phyloP scores from a whole-genome alignment of 164 flowering plant species.

The Buxus sempervirens region DNA sequence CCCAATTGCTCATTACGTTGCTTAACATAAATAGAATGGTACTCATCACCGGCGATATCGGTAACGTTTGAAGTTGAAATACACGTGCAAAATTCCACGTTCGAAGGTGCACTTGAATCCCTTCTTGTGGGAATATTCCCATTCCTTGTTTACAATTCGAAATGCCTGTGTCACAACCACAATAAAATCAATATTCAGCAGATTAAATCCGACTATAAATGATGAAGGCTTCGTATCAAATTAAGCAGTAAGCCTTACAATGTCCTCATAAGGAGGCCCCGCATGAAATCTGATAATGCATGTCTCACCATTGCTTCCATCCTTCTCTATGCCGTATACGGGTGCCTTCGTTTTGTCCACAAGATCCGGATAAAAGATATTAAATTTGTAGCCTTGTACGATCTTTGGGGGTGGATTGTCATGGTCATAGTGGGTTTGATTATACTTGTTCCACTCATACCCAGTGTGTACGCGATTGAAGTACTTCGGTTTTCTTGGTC shows the following conservation, averaged over 20 bases:
- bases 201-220: not conserved
- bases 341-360: constrained; percentile 95
- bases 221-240: not conserved
- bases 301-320: constrained; percentile 81
- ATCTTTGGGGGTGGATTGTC: constrained; percentile 99
- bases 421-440: constrained; percentile 98
- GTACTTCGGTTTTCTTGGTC: constrained; percentile 97
- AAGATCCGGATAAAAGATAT: constrained; percentile 95
- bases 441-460: constrained; percentile 99
- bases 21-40: not conserved
- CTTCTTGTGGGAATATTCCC: constrained; percentile 99
- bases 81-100: constrained; percentile 90
- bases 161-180: constrained; percentile 59
- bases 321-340: constrained; percentile 76
- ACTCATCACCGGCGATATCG: constrained; percentile 69
- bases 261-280: constrained; percentile 98
- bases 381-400: constrained; percentile 97
- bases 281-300: constrained; percentile 94
- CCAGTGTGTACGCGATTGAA: constrained; percentile 99
- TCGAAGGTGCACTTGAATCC: constrained; percentile 97
- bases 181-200: not conserved
- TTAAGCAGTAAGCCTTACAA: constrained; percentile 45
- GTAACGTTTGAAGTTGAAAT: constrained; percentile 94
- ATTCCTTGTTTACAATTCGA: constrained; percentile 88
- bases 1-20: too few species aligned